Evolutionary conservation across 495 filamentous ascomycete species (phyloP).

Genomic region (Penicillium coffeae): DNA sequence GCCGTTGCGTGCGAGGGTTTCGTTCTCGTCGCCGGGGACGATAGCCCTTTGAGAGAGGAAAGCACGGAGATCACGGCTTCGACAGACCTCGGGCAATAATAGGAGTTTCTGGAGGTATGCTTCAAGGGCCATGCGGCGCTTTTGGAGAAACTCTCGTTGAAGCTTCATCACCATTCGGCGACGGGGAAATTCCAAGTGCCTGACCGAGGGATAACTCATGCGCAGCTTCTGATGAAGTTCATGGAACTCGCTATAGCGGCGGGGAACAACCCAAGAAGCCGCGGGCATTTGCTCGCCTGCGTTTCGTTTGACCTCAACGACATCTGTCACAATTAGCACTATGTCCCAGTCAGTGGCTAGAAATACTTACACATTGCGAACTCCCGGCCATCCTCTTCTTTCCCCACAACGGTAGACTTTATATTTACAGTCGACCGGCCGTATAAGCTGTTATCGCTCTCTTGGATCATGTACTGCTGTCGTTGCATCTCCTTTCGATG

Average conservation of each 20-base stretch:
- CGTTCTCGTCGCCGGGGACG: slow-evolving; percentile 35
- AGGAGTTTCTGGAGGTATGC: slow-evolving; percentile 82
- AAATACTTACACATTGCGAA: slow-evolving; percentile 80
- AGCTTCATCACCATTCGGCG: slow-evolving; percentile 93
- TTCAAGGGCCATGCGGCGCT: slow-evolving; percentile 77
- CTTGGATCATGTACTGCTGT: slow-evolving; percentile 95
- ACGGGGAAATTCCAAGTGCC: slow-evolving; percentile 86
- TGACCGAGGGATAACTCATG: slow-evolving; percentile 76
- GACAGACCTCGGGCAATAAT: slow-evolving; percentile 85
- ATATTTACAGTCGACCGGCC: slow-evolving; percentile 86
- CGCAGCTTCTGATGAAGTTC: slow-evolving; percentile 89
- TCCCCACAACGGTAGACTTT: slow-evolving; percentile 86
- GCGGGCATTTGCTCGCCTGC: slow-evolving; percentile 88
- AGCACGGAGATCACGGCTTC: slow-evolving; percentile 84
- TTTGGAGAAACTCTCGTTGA: slow-evolving; percentile 90
- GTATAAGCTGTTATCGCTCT: slow-evolving; percentile 96
- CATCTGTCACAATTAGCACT: slow-evolving; percentile 47
- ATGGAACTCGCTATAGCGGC: slow-evolving; percentile 94
- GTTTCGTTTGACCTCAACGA: slow-evolving; percentile 84
- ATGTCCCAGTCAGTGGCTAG: too few relatives aligned
- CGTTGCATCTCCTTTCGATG: slow-evolving; percentile 91
- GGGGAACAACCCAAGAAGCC: slow-evolving; percentile 73
- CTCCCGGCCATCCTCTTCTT: slow-evolving; percentile 88
- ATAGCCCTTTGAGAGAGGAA: slow-evolving; percentile 92
- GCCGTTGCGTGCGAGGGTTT: slow-evolving; percentile 52